A percentile compares a stretch with the other conserved stretches of the same genome.
These are phyloP conservation scores for Schwanniomyces polymorphus DNA, from an alignment of 805 yeast genomes.

Conservation along the genomic window DNA sequence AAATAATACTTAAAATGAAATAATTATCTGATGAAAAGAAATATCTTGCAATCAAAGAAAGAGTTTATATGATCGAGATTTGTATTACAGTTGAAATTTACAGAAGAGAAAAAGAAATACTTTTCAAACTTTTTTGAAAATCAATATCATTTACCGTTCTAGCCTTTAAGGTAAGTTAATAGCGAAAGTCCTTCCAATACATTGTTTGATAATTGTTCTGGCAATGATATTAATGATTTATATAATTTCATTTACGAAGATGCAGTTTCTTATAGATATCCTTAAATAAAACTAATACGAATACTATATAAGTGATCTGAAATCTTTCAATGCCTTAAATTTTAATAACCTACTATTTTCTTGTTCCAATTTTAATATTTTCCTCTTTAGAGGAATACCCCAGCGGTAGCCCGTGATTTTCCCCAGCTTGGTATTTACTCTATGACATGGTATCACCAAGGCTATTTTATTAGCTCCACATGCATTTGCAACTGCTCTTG, in stretches of 20 bases:
- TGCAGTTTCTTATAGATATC: too few species aligned
- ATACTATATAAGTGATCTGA: background rate
- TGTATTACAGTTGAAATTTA: constrained; percentile 4
- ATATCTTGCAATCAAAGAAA: background rate
- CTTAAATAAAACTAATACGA: too few species aligned
- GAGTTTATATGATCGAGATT: background rate
- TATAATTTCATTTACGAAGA: too few species aligned
- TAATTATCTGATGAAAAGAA: background rate
- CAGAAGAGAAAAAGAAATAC: background rate
- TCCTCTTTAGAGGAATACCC: constrained; percentile 33
- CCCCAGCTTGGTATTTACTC: constrained; percentile 31
- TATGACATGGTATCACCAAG: constrained; percentile 44
- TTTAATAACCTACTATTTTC: background rate
- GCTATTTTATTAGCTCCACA: constrained; percentile 41
- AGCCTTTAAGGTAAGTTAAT: too few species aligned
- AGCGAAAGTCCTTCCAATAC: too few species aligned
- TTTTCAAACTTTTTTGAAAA: background rate
- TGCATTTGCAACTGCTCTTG: constrained; percentile 42
- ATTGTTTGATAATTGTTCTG: too few species aligned
- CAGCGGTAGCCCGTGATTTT: constrained; percentile 38
- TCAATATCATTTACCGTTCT: too few species aligned
- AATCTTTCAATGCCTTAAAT: background rate
- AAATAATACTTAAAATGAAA: background rate
- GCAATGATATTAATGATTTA: too few species aligned
- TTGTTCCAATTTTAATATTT: constrained; percentile 18